Evolutionary conservation across 257 asterid genomes (phyloP).

Genomic region (Phtheirospermum japonicum): DNA sequence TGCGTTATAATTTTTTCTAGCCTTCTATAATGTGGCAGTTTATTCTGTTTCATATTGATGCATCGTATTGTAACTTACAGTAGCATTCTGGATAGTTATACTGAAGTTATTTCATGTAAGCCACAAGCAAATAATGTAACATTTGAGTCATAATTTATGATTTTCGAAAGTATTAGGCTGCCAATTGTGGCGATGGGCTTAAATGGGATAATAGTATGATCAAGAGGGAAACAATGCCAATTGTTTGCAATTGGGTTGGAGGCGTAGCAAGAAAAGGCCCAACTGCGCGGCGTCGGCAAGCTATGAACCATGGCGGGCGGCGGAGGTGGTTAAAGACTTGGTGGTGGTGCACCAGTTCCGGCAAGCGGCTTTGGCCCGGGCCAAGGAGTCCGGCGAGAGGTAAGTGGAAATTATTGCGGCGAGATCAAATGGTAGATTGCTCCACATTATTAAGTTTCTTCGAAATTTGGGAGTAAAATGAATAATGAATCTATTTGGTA

Average conservation of each 20-base stretch:
- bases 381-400: constrained; percentile 71
- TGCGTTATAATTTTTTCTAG: constrained; percentile 38
- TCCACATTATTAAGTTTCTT: constrained; percentile 46
- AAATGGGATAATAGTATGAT: constrained; percentile 31
- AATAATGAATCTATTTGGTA: not conserved
- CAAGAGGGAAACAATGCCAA: constrained; percentile 48
- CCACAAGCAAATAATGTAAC: too few relatives aligned
- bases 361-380: constrained; percentile 56
- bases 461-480: not conserved
- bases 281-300: constrained; percentile 51
- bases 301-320: constrained; percentile 64
- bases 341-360: constrained; percentile 55
- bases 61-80: constrained; percentile 13
- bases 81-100: constrained; percentile 20
- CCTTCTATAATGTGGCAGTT: constrained; percentile 12
- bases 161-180: constrained; percentile 45
- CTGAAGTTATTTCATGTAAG: constrained; percentile 30
- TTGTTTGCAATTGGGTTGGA: constrained; percentile 42
- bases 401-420: constrained; percentile 57
- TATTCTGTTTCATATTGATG: constrained; percentile 11
- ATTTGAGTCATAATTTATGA: too few relatives aligned
- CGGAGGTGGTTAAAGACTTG: constrained; percentile 16
- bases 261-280: constrained; percentile 44
- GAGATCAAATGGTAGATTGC: constrained; percentile 61
- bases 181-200: constrained; percentile 50